Evolutionary conservation across 2,329 filamentous ascomycete species (phyloP), one percentile per base, ranked within the genome.

Genomic region (Neonectria coccinea): DNA sequence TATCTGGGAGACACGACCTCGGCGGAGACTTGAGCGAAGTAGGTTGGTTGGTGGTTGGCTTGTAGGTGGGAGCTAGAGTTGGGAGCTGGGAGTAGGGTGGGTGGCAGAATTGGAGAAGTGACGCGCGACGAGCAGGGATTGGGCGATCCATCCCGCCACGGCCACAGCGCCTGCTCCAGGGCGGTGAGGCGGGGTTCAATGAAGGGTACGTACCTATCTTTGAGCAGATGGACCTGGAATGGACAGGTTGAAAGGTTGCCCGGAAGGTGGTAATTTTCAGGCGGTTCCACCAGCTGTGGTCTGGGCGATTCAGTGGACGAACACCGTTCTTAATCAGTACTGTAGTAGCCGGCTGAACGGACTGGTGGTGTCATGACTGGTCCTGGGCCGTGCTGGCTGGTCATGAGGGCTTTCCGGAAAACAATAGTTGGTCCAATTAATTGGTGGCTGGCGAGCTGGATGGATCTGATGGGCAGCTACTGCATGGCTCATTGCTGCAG

Each of bases 111-210:
- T 64, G 66, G 61, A 55, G 36, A 16, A 62, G 59, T 63, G 64
- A 66, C 54, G 62, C 61, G 69, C 63, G 63, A 66, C 44, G 57
- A 66, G 63, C 71, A 73, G 64, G 71, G 71, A 67, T 73, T 73
- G 66, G 70, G 52, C 61, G 59, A 57, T 57, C 58, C 48, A 57
- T 57, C 58, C 54, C 53, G 56, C 33, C 56, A 60, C 31, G 33
- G 52, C 31, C 56, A 60, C 25, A 25, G 52, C 25, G 47, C 54
- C 54, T 36, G 27, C 44, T 29, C 12, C 6, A 12, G 14, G 36
- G 16, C 14, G 16, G 16, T 41, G 60, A n/a, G 53, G 60, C 54
- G 56, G 65, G 61, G 64, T 56, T 69, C 70, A 70, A 70, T 72
- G 63, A 65, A 67, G 60, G 64, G 25, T 31, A 62, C 58, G 53